Conservation (phyloP, 768 basidiomycete species). For the Mycena haematopus region DNA sequence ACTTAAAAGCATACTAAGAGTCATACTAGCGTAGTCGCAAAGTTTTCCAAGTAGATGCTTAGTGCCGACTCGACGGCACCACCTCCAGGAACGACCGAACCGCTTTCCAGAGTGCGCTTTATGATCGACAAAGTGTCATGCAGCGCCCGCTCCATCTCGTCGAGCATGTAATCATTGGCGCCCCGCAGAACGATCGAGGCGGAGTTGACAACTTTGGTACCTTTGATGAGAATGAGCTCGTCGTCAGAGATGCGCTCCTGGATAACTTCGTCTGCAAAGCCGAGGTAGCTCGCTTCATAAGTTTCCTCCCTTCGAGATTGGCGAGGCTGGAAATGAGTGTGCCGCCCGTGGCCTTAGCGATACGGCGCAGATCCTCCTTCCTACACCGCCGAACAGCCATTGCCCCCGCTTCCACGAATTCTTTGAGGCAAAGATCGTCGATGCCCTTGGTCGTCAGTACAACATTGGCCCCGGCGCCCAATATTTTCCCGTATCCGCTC, state of each 20-base stretch:
- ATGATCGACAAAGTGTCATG: conserved; percentile 95
- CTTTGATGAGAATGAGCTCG: conserved; percentile 96
- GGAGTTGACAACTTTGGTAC: conserved; percentile 95
- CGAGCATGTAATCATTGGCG: conserved; percentile 98
- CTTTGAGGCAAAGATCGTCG: conserved; percentile 96
- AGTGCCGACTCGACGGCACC: conserved; percentile 97
- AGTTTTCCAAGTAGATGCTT: conserved; percentile 98
- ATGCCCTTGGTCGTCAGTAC: conserved; percentile 98
- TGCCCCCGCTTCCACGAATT: conserved; percentile 98
- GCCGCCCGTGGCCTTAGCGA: conserved; percentile 96
- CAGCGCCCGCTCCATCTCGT: conserved; percentile 98
- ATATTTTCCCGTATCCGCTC: conserved; percentile 95
- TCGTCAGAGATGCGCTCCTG: conserved; percentile 99
- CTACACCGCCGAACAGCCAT: conserved; percentile 98
- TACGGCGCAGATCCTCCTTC: conserved; percentile 96
- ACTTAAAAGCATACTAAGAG: not conserved
- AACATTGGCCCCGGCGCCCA: conserved; percentile 95
- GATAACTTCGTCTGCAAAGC: conserved; percentile 93
- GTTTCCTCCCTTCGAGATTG: conserved; percentile 97
- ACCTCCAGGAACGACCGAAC: conserved; percentile 94
- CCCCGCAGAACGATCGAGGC: conserved; percentile 93
- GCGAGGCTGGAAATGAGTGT: conserved; percentile 91
- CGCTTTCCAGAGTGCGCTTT: conserved; percentile 97
- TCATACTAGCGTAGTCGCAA: conserved; percentile 96
- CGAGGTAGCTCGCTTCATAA: conserved; percentile 89